Evolutionary conservation across 2,329 filamentous ascomycete species (phyloP).

Genomic region (Aspergillus phoenicis): DNA sequence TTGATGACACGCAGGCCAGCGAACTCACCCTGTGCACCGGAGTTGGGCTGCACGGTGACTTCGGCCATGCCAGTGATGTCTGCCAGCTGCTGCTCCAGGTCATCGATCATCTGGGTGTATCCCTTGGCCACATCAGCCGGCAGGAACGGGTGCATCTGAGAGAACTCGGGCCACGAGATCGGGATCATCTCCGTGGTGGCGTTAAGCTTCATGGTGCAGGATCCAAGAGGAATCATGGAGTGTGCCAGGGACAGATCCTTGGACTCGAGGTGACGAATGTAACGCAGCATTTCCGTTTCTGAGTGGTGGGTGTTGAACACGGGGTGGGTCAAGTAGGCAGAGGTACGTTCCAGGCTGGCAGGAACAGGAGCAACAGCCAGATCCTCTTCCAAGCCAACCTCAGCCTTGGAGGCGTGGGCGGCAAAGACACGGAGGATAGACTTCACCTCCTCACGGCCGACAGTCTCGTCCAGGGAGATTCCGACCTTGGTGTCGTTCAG

Average conservation of each 20-base stretch:
- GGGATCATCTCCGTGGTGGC: slow-evolving; percentile 91
- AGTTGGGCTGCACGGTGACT: slow-evolving; percentile 92
- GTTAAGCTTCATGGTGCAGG: slow-evolving; percentile 98
- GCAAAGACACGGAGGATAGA: slow-evolving; percentile 62
- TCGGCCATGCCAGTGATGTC: slow-evolving; percentile 87
- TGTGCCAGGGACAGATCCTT: slow-evolving; percentile 93
- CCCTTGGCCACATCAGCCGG: slow-evolving; percentile 65
- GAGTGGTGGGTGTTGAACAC: slow-evolving; percentile 96
- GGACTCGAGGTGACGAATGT: slow-evolving; percentile 89
- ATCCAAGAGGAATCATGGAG: slow-evolving; percentile 96
- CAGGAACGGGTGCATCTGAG: slow-evolving; percentile 79
- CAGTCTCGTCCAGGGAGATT: slow-evolving; percentile 79
- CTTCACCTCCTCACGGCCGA: slow-evolving; percentile 58
- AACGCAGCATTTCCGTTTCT: slow-evolving; percentile 89
- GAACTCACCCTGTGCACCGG: slow-evolving; percentile 93
- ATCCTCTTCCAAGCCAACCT: slow-evolving; percentile 36
- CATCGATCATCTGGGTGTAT: slow-evolving; percentile 69
- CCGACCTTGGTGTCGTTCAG: slow-evolving; percentile 64
- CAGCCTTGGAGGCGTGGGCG: slow-evolving; percentile 43
- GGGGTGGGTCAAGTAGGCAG: slow-evolving; percentile 79
- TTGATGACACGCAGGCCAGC: slow-evolving; percentile 85
- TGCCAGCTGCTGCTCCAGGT: slow-evolving; percentile 74
- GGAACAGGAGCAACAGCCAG: slow-evolving; percentile 48
- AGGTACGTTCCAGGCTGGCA: slow-evolving; percentile 67
- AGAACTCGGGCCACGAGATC: slow-evolving; percentile 74